Evolutionary conservation across 139 green algal genomes (phyloP).

Genomic region (Eudorina sp.): DNA sequence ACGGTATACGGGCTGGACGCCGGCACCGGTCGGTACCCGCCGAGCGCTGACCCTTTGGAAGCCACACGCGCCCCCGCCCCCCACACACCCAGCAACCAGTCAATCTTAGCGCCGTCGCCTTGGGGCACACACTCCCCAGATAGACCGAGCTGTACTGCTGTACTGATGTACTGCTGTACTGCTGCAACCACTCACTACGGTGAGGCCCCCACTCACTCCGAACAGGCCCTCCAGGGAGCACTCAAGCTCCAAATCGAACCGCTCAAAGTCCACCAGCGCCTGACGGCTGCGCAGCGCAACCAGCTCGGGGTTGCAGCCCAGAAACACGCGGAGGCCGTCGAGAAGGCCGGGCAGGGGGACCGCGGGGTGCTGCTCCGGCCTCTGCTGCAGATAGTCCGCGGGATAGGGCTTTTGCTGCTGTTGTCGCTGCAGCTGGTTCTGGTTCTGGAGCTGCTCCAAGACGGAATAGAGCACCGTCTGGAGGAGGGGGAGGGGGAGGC

Average conservation of each 20-base stretch:
- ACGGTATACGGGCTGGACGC: too few species aligned
- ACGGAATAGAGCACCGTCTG: constrained; percentile 29
- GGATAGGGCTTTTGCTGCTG: background rate
- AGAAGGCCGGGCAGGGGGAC: constrained; percentile 4
- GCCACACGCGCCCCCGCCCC: too few species aligned
- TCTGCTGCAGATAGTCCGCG: background rate
- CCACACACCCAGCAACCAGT: too few species aligned
- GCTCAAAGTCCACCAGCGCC: constrained; percentile 53
- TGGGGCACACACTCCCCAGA: too few species aligned
- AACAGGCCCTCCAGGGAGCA: constrained; percentile 57
- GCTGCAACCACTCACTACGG: background rate
- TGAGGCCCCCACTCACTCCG: constrained; percentile 36
- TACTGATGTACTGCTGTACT: too few species aligned
- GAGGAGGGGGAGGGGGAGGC: too few species aligned
- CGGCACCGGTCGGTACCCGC: too few species aligned
- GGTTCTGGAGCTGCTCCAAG: constrained; percentile 56
- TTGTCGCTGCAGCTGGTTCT: background rate
- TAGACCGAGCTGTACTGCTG: too few species aligned
- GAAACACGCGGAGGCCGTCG: constrained; percentile 52
- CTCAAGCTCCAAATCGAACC: constrained; percentile 49
- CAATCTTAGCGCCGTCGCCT: too few species aligned
- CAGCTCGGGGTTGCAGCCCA: constrained; percentile 60
- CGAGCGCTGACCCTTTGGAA: too few species aligned
- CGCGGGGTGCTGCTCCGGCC: background rate
- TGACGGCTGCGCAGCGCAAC: constrained; percentile 45